These are phyloP conservation scores for Peronospora destructor DNA, from an alignment of 352 stramenopile species.

Conservation along the genomic window DNA sequence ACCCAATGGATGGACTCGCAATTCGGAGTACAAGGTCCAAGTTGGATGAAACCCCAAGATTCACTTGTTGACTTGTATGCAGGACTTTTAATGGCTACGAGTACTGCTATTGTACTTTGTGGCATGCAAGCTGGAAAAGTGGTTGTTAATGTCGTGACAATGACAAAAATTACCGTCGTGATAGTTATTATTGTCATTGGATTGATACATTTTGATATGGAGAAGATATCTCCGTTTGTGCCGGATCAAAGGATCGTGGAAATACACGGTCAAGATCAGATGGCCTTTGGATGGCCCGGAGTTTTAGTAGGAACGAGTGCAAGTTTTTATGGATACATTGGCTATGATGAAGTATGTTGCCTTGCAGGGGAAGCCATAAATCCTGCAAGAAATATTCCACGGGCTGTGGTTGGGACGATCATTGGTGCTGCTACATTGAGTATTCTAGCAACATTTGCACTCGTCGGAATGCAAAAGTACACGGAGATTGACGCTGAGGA, in stretches of 20 bases:
- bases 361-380: conserved; percentile 86
- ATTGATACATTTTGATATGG: conserved; percentile 67
- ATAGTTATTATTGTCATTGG: conserved; percentile 89
- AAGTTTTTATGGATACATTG: conserved; percentile 95
- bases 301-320: conserved; percentile 87
- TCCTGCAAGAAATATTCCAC: conserved; percentile 80
- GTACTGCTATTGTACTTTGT: conserved; percentile 60
- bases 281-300: conserved; percentile 63
- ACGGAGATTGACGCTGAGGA: conserved; percentile 65
- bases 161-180: conserved; percentile 88
- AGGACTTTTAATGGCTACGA: conserved; percentile 66
- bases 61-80: conserved; percentile 63
- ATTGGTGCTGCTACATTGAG: conserved; percentile 71
- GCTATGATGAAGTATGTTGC: conserved; percentile 95
- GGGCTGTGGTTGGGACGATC: conserved; percentile 87
- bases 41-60: conserved; percentile 64
- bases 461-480: conserved; percentile 91
- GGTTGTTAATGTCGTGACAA: conserved; percentile 87
- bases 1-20: conserved; percentile 67
- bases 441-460: conserved; percentile 83
- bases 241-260: conserved; percentile 27
- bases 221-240: conserved; percentile 85
- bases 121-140: conserved; percentile 86
- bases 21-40: conserved; percentile 34
- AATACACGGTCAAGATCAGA: conserved; percentile 23